Percentiles rank a stretch among this genome's conserved stretches.
These are phyloP conservation scores for Omphalotus olearius DNA, from an alignment of 1,284 basidiomycete genomes.

Conservation along the genomic window DNA sequence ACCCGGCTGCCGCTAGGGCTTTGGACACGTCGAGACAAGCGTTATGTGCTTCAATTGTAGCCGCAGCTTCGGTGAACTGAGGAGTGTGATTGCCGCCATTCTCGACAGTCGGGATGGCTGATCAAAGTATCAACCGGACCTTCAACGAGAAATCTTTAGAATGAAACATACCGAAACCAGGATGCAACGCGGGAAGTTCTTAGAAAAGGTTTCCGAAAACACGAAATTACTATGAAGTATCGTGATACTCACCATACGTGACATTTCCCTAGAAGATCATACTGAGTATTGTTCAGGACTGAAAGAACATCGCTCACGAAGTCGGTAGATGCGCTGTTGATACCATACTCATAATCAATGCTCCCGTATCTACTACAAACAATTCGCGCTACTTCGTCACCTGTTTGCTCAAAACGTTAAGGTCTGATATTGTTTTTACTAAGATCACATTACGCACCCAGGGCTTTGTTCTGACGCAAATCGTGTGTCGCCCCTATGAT, in stretches of 20 bases:
- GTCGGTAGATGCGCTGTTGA: conserved; percentile 63
- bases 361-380: conserved; percentile 48
- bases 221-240: background rate
- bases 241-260: conserved; percentile 41
- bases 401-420: conserved; percentile 25
- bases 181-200: conserved; percentile 46
- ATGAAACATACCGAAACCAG: conserved; percentile 36
- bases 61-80: conserved; percentile 51
- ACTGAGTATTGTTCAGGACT: background rate
- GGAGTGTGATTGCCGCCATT: conserved; percentile 65
- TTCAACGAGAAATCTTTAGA: background rate
- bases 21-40: conserved; percentile 53
- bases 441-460: conserved; percentile 31
- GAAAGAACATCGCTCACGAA: conserved; percentile 44
- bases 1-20: conserved; percentile 54
- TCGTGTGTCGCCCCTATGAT: conserved; percentile 44
- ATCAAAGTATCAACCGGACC: background rate
- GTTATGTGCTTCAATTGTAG: conserved; percentile 50
- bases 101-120: conserved; percentile 50
- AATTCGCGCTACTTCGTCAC: conserved; percentile 52
- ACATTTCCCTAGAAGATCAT: conserved; percentile 51
- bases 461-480: conserved; percentile 57
- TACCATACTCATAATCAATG: conserved; percentile 51
- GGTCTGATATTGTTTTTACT: conserved; percentile 20
- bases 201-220: background rate